Conservation (phyloP, 352 stramenopile species). For the Labyrinthula sp. region DNA sequence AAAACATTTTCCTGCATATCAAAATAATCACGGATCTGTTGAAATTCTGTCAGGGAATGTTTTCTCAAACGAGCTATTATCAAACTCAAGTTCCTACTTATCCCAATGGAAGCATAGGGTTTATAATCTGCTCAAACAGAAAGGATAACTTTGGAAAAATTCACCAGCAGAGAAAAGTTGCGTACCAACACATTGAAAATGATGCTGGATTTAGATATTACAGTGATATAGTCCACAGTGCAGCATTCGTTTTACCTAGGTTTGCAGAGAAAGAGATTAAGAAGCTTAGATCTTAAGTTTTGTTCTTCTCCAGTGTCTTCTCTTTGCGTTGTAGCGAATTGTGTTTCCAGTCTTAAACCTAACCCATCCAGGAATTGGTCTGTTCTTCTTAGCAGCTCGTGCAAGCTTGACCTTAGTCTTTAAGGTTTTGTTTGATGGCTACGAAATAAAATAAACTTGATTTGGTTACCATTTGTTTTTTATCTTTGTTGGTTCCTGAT, state of each 20-base stretch:
- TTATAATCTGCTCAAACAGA: constrained; percentile 51
- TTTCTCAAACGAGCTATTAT: constrained; percentile 84
- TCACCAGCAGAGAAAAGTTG: constrained; percentile 8
- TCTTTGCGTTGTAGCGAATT: constrained; percentile 99
- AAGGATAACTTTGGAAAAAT: too few species aligned
- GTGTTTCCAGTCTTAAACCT: constrained; percentile 95
- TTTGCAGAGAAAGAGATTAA: constrained; percentile 58
- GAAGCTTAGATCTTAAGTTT: constrained; percentile 98
- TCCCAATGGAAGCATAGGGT: constrained; percentile 93
- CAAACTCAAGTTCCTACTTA: constrained; percentile 97
- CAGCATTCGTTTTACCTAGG: constrained; percentile 80
- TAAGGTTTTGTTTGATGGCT: constrained; percentile 98
- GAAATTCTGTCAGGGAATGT: constrained; percentile 57
- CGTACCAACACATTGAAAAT: constrained; percentile 31
- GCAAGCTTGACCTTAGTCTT: constrained; percentile 95
- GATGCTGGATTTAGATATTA: constrained; percentile 73
- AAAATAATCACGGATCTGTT: constrained; percentile 85
- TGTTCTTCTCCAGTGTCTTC: constrained; percentile 97
- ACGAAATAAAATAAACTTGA: too few species aligned
- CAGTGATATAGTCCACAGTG: constrained; percentile 67
- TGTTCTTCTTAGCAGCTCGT: constrained; percentile 99
- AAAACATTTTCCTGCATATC: constrained; percentile 94
- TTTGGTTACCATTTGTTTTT: too few species aligned
- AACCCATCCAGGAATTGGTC: constrained; percentile 98
- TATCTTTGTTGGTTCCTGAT: too few species aligned